Evolutionary conservation across 2,329 filamentous ascomycete species (phyloP).

Genomic region (Whalleya microplaca): DNA sequence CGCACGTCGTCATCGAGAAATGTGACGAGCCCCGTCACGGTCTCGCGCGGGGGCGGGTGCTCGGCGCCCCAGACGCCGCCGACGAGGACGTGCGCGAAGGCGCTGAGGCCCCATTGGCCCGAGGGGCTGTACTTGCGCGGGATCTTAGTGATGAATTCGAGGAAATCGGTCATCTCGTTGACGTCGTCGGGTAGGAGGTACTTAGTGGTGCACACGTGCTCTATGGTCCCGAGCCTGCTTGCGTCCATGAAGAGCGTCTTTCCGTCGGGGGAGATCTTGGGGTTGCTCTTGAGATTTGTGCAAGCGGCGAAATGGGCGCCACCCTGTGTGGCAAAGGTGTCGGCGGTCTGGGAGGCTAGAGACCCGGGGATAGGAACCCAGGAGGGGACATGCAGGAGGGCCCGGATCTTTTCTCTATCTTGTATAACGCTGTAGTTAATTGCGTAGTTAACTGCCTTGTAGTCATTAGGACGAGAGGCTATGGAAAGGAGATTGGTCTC

Average conservation of each 20-base stretch:
- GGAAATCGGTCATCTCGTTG: not conserved
- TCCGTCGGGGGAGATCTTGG: constrained; percentile 9
- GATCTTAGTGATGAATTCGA: not conserved
- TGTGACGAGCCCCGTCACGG: not conserved
- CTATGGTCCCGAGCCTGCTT: not conserved
- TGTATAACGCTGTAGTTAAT: not conserved
- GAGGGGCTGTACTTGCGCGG: not conserved
- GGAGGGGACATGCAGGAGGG: not conserved
- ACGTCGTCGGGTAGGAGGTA: not conserved
- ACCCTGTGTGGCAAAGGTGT: not conserved
- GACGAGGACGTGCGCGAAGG: not conserved
- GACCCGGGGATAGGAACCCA: constrained; percentile 1
- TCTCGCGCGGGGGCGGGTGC: not conserved
- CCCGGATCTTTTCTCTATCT: not conserved
- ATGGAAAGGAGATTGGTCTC: constrained; percentile 1
- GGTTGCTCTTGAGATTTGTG: not conserved
- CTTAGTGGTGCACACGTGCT: not conserved
- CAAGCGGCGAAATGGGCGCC: constrained; percentile 5
- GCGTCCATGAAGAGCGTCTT: constrained; percentile 3
- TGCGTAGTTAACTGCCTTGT: not conserved
- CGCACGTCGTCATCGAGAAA: not conserved
- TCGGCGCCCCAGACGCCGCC: not conserved
- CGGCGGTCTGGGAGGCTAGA: not conserved
- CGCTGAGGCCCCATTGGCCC: not conserved
- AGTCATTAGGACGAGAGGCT: not conserved